A percentile compares a stretch with the other conserved stretches of the same genome.
These are phyloP conservation scores for Panicum miliaceum DNA, from an alignment of 176 grass and related monocot genomes.

Conservation along the genomic window DNA sequence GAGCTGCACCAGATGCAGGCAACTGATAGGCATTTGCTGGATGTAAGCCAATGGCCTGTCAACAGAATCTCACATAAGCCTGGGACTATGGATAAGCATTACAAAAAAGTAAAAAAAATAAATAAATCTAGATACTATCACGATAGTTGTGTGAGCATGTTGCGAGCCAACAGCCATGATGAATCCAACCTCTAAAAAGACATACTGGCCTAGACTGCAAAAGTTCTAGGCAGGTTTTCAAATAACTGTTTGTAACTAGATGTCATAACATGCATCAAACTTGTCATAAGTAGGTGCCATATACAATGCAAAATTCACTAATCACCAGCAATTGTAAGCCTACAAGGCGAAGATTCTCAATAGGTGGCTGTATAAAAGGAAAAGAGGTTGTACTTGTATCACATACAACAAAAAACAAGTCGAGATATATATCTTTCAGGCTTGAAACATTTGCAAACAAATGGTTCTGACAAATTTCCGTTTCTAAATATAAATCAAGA, in stretches of 20 bases:
- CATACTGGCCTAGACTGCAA: not conserved
- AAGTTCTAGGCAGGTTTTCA: constrained; percentile 22
- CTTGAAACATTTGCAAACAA: constrained; percentile 8
- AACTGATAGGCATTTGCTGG: constrained; percentile 48
- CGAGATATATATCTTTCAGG: not conserved
- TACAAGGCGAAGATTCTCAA: not conserved
- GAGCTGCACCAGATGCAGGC: constrained; percentile 43
- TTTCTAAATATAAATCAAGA: constrained; percentile 35
- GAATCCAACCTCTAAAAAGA: not conserved
- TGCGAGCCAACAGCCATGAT: not conserved
- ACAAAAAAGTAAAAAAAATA: not conserved
- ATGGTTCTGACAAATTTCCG: not conserved
- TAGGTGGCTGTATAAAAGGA: not conserved
- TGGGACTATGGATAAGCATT: constrained; percentile 4
- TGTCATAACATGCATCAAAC: not conserved
- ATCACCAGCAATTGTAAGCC: not conserved
- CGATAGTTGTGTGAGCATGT: not conserved
- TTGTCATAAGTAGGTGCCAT: not conserved
- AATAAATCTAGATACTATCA: not conserved
- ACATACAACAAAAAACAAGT: not conserved
- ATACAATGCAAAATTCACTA: constrained; percentile 4
- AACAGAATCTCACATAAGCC: constrained; percentile 25
- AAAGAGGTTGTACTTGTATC: too few relatives aligned
- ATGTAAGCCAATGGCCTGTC: constrained; percentile 45
- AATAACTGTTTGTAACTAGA: not conserved